Percentiles rank a stretch among this genome's conserved stretches.
phyloP scores from a whole-genome alignment of 1,284 basidiomycete species.

The Stereum hirsutum region DNA sequence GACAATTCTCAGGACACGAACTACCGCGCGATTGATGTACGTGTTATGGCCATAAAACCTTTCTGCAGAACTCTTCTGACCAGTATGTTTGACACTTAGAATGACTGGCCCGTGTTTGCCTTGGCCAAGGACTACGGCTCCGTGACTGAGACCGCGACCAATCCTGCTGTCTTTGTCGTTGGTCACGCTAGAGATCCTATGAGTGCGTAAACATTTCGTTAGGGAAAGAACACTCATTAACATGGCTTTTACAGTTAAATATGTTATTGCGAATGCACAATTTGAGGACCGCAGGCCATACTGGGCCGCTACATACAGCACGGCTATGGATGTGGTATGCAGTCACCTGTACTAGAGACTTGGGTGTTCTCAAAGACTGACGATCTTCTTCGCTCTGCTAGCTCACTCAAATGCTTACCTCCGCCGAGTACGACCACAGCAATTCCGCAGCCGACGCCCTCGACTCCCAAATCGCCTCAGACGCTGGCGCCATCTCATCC shows the following conservation, averaged over 20 bases:
- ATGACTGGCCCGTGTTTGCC: slow-evolving; percentile 61
- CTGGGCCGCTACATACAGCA: slow-evolving; percentile 40
- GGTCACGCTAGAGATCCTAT: slow-evolving; percentile 56
- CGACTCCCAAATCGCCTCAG: slow-evolving; percentile 27
- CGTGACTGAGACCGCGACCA: slow-evolving; percentile 25
- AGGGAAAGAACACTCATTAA: no score
- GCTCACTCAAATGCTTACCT: background rate
- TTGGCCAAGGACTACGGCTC: slow-evolving; percentile 47
- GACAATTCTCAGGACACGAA: slow-evolving; percentile 44
- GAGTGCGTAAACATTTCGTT: no score
- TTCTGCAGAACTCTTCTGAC: no score
- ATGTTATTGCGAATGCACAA: slow-evolving; percentile 38
- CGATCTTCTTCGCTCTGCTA: slow-evolving; percentile 2
- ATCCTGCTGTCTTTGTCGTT: slow-evolving; percentile 41
- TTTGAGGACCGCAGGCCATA: slow-evolving; percentile 37
- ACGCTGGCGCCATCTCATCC: slow-evolving; percentile 43
- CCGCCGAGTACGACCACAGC: slow-evolving; percentile 35
- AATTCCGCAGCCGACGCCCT: slow-evolving; percentile 28
- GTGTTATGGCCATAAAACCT: no score
- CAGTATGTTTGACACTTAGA: no score
- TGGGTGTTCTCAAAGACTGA: background rate
- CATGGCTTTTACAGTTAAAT: slow-evolving; percentile 43
- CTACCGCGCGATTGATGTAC: slow-evolving; percentile 48
- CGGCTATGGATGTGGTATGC: slow-evolving; percentile 32
- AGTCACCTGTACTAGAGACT: background rate